Evolutionary conservation across 257 asterid genomes (phyloP), one percentile per base, ranked within the genome.

Genomic region (Salvia miltiorrhiza): DNA sequence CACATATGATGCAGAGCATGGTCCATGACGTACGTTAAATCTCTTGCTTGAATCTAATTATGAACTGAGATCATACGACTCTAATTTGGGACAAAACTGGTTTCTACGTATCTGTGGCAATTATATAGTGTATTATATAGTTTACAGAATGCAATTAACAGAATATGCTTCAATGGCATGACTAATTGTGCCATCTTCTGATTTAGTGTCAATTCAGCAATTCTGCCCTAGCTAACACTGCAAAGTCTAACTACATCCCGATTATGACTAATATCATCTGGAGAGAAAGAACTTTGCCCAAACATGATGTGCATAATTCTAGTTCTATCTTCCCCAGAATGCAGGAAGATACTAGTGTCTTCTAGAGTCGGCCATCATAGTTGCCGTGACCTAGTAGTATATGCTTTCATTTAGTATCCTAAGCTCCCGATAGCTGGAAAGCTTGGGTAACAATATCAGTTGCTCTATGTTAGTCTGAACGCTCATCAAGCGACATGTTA

Each of bases 1-100:
- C 57, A 59, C 84, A 28, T 71, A 65, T 82, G 78, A 65, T 59
- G 54, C 83, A 78, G 49, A 76, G 28, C 61, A 53, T 58, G 72
- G 72, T 55, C 73, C 60, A 56, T 71, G 68, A 72, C 5, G 98
- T 93, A 84, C 79, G 94, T 84, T 69, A 61, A 74, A 33, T n/a
- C 71, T 32, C 63, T 44, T 23, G 35, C 64, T 63, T 43, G 7
- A 67, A 63, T 55, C 60, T 48, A 56, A 14, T 24, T 12, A 30
- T 35, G 28, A 26, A 16, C 39, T 23, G n/a, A 13, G 20, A 17
- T 54, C 50, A 20, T 49, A 14, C 4, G 55, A 1, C 43, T 9
- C 20, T 30, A 56, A 28, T 56, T 28, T 14, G 19, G 11, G 12
- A 14, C 7, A n/a, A 56, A 56, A 13, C 13, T 56, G 40, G 33